Conservation (phyloP, 2,329 filamentous ascomycete genomes). For the Pestalotiopsis sp. region DNA sequence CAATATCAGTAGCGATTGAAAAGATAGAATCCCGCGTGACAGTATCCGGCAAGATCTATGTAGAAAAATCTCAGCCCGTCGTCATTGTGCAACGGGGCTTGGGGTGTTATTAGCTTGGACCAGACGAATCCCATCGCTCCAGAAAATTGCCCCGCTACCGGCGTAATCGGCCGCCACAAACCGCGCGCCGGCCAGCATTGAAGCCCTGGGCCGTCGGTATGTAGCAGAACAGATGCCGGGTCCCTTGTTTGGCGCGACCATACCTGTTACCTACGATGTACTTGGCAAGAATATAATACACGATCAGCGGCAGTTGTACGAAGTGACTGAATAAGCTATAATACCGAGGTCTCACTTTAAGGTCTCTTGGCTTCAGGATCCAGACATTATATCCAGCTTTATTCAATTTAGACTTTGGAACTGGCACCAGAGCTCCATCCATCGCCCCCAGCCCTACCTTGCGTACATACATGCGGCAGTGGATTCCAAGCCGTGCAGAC, state of each 20-base stretch:
- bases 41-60: neutral
- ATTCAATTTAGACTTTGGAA: no score
- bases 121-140: neutral
- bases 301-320: neutral
- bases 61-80: constrained; percentile 2
- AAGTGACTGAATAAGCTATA: neutral
- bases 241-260: neutral
- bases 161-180: neutral
- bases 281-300: neutral
- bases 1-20: neutral
- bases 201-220: neutral
- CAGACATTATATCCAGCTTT: no score
- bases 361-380: no score
- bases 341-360: no score
- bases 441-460: no score
- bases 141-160: constrained; percentile 8
- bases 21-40: neutral
- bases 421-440: no score
- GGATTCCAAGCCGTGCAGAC: no score
- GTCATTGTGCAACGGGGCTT: constrained; percentile 7
- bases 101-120: neutral
- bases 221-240: neutral
- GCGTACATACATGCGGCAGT: no score
- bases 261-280: neutral
- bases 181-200: neutral